Base-by-base conservation (phyloP, 208 protist species). In the Porcisia hertigi region DNA sequence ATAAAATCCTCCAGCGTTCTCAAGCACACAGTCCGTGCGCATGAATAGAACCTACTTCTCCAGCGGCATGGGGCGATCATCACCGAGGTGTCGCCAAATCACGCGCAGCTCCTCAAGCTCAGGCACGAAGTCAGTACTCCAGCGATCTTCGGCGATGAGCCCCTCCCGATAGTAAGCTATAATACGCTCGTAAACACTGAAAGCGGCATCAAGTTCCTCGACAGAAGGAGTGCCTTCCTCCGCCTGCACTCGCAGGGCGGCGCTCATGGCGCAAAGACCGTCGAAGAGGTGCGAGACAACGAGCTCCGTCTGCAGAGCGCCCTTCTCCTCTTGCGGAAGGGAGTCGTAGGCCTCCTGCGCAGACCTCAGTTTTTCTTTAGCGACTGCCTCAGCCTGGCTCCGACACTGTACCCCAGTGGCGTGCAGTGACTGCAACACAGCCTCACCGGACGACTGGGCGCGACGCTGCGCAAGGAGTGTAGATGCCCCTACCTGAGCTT, bases 191-290 rank as follows among this genome's bases (percentile, higher is more conserved):
- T 86, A 92, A 11, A 92, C 86, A 9, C 57, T 55, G 71, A 75
- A 79, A 18, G 84, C 82, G 6, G 84, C 83, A 16, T 88, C 82
- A 65, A 83, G 16, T 47, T 88, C 82, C 47, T 85, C 78, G 25
- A 62, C 45, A n/a, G 84, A 77, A 3, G 39, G 58, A 0, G 53
- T 5, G 7, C 47, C 65, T 36, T 65, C 70, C 76, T 86, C 82
- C 49, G 88, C 70, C 77, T 85, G 80, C 77, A 89, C 79, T 30
- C 85, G 80, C 16, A 92, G 79, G 3, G 86, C 83, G 45, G 84
- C 86, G 66, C 82, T 92, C 14, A 81, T 75, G 6, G 91, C 89
- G 60, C 82, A 89, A 1, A 96, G 72, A 18, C 83, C 89, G 34
- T 91, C 88, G 55, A 80, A 91, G 49, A 89, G 79, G 69, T 94